Percentiles rank a stretch among this genome's conserved stretches.
Evolutionary conservation across 768 basidiomycete species (phyloP).

Genomic region (Pleurotus giganteus): DNA sequence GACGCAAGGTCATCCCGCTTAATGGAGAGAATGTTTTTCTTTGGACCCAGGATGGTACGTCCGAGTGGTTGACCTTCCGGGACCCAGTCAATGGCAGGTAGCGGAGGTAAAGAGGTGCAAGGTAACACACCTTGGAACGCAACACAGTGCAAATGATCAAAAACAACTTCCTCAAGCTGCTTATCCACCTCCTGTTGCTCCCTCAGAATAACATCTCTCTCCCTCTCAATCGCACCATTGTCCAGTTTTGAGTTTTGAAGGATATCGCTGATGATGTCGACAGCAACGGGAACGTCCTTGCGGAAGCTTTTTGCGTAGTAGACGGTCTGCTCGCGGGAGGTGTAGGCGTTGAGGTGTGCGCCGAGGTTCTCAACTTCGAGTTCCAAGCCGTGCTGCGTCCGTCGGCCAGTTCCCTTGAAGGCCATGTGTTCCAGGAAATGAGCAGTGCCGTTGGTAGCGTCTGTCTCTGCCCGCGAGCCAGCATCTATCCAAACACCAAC

Average conservation of each 20-base stretch:
- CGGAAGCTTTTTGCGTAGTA: conserved; percentile 99
- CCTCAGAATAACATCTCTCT: conserved; percentile 93
- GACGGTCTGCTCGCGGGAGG: conserved; percentile 97
- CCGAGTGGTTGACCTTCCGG: conserved; percentile 86
- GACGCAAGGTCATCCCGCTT: conserved; percentile 81
- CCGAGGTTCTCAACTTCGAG: conserved; percentile 98
- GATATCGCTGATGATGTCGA: conserved; percentile 98
- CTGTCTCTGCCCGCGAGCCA: conserved; percentile 94
- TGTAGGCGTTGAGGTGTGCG: conserved; percentile 97
- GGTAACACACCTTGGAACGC: conserved; percentile 87
- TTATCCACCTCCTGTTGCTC: conserved; percentile 99
- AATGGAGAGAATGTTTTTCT: conserved; percentile 94
- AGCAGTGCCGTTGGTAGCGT: conserved; percentile 92
- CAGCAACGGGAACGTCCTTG: conserved; percentile 86
- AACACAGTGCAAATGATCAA: conserved; percentile 95
- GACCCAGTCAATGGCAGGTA: conserved; percentile 10
- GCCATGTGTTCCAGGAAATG: conserved; percentile 99
- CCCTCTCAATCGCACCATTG: conserved; percentile 81
- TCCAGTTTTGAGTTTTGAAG: conserved; percentile 97
- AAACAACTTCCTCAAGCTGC: conserved; percentile 97
- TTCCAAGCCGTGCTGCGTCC: conserved; percentile 88
- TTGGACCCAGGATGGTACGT: conserved; percentile 95
- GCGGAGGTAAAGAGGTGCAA: conserved; percentile 11
- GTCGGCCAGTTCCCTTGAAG: conserved; percentile 91
- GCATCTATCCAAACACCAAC: conserved; percentile 99